Evolutionary conservation across 1,139 yeast genomes (phyloP).

Genomic region (Yamadazyma trypodendri): DNA sequence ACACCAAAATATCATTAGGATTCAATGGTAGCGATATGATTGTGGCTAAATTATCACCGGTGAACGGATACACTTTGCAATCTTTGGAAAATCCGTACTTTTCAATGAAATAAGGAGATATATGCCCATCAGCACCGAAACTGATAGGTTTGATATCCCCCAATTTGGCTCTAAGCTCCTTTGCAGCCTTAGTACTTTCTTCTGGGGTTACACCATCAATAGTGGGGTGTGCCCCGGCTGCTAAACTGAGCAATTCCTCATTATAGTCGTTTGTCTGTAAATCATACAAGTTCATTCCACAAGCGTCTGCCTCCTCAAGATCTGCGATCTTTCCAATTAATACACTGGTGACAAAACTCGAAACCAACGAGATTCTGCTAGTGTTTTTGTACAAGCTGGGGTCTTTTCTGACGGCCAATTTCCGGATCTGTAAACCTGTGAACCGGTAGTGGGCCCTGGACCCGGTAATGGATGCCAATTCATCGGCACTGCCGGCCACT

Average conservation of each 20-base stretch:
- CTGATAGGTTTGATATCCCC: slow-evolving; percentile 54
- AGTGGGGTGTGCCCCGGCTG: slow-evolving; percentile 48
- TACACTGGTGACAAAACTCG: slow-evolving; percentile 74
- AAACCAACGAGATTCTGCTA: slow-evolving; percentile 66
- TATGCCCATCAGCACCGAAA: slow-evolving; percentile 36
- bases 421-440: slow-evolving; percentile 87
- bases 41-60: slow-evolving; percentile 92
- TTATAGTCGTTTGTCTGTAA: slow-evolving; percentile 52
- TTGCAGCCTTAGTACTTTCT: slow-evolving; percentile 28
- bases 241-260: slow-evolving; percentile 49
- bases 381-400: slow-evolving; percentile 59
- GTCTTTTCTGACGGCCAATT: slow-evolving; percentile 53
- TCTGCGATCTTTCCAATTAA: slow-evolving; percentile 62
- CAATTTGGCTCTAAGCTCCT: slow-evolving; percentile 44
- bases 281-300: slow-evolving; percentile 89
- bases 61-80: slow-evolving; percentile 66
- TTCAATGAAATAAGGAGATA: slow-evolving; percentile 58
- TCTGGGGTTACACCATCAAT: slow-evolving; percentile 29
- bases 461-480: slow-evolving; percentile 71
- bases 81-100: slow-evolving; percentile 59
- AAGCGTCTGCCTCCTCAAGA: slow-evolving; percentile 82
- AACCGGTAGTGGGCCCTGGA: slow-evolving; percentile 87
- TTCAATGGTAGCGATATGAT: slow-evolving; percentile 76
- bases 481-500: slow-evolving; percentile 60
- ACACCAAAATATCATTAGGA: slow-evolving; percentile 73